These are phyloP conservation scores for Curvularia lunata DNA, from an alignment of 2,329 filamentous ascomycete species.

Conservation along the genomic window DNA sequence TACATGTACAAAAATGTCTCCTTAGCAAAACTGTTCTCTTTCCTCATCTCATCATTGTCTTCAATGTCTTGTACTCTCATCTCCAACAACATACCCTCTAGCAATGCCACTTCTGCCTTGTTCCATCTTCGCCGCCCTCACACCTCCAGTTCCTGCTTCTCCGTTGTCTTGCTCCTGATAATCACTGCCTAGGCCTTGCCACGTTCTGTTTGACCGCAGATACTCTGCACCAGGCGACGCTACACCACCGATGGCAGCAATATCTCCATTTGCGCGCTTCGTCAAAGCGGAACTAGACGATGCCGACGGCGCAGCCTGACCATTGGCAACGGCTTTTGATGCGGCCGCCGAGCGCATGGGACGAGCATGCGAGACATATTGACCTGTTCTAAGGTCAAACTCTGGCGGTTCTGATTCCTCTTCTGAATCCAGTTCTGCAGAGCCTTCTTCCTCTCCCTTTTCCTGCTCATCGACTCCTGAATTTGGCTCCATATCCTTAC, in stretches of 20 bases:
- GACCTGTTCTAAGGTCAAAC: conserved; percentile 89
- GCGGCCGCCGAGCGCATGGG: conserved; percentile 61
- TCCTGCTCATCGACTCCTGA: conserved; percentile 43
- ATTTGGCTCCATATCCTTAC: conserved; percentile 14
- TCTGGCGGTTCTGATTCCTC: conserved; percentile 76
- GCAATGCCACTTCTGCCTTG: conserved; percentile 88
- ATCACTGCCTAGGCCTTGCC: conserved; percentile 90
- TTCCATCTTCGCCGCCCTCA: conserved; percentile 71
- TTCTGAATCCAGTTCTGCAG: conserved; percentile 58
- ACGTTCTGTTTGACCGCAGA: conserved; percentile 80
- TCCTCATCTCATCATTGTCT: background rate
- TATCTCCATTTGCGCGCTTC: conserved; percentile 69
- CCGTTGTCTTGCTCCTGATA: conserved; percentile 69
- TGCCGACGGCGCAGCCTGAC: conserved; percentile 37
- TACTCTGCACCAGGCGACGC: conserved; percentile 92
- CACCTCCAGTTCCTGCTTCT: conserved; percentile 35
- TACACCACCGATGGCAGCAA: conserved; percentile 82
- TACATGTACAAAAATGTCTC: background rate
- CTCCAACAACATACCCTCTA: conserved; percentile 82
- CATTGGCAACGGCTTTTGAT: conserved; percentile 2
- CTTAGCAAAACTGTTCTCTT: background rate
- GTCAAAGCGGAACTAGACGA: conserved; percentile 61
- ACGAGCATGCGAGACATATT: conserved; percentile 77
- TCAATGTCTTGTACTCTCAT: conserved; percentile 45
- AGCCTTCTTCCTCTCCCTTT: conserved; percentile 13